Base-by-base conservation (phyloP, 345 rosid genomes). In the Salix dunnii region DNA sequence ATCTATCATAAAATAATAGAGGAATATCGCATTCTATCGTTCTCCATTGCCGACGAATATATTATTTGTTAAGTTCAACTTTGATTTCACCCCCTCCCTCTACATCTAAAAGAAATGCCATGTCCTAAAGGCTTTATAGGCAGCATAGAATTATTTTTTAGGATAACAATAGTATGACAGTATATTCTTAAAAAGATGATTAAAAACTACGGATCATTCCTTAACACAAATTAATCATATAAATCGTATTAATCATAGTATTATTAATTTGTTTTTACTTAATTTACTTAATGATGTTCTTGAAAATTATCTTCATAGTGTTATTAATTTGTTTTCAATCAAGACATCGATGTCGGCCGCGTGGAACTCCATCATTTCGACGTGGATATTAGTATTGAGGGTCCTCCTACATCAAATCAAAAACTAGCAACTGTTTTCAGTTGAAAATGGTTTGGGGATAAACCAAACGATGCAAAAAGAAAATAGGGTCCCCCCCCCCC, bases 331-430 rank as follows among this genome's bases (percentile, higher is more conserved):
- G 38, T 64, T 30, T 64, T 64, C 16, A 80, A 62, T 68, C 10
- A 33, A 9, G 78, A 65, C 35, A 68, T 67, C 6, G 66, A 78
- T 67, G 81, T 28, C 49, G 73, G 74, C 40, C 35, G 67, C 78
- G 87, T 81, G 82, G 78, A 81, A 78, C 28, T 79, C 77, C 85
- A 80, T 69, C 76, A 70, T 65, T 73, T 75, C 78, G 78, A 81
- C 80, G 73, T 68, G 89, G 83, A 81, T 14, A 73, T 73, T 76
- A 79, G 36, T 63, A 77, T 74, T 79, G 76, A 46, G 77, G 72
- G 42, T 12, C 84, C 80, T 72, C 71, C 51, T 42, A 27, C n/a
- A 42, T 65, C 60, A 33, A 40, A 66, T 78, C 70, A 61, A 40
- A 28, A 69, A 69, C 72, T 46, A 28, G 65, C 68, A 28, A 30